These are phyloP conservation scores for Dactylellina haptotyla DNA, from an alignment of 2,329 filamentous ascomycete species.

Conservation along the genomic window DNA sequence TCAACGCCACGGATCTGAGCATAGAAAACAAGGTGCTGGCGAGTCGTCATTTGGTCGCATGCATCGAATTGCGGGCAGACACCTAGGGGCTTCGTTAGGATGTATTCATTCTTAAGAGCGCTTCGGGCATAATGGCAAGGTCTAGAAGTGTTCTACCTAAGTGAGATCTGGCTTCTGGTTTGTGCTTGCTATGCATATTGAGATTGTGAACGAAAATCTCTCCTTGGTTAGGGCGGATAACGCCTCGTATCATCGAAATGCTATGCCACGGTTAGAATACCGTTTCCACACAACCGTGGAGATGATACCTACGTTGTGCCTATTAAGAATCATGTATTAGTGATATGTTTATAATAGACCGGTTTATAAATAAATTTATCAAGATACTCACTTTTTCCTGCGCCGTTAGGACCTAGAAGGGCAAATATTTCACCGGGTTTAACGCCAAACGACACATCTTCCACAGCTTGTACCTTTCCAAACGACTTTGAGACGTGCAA, in stretches of 20 bases:
- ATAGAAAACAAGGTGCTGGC: constrained; percentile 88
- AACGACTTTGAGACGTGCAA: constrained; percentile 84
- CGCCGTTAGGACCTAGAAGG: constrained; percentile 87
- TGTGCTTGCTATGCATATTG: constrained; percentile 74
- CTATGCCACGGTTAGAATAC: constrained; percentile 63
- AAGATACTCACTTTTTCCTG: constrained; percentile 78
- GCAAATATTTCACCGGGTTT: constrained; percentile 85
- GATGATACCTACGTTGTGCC: constrained; percentile 28
- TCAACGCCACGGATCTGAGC: constrained; percentile 82
- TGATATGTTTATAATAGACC: background rate
- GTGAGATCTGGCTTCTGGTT: constrained; percentile 76
- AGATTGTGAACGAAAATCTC: constrained; percentile 82
- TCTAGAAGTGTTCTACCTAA: constrained; percentile 62
- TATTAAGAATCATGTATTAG: background rate
- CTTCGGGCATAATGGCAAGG: background rate
- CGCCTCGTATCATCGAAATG: constrained; percentile 88
- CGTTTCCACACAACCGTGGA: background rate
- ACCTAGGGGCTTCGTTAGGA: constrained; percentile 63
- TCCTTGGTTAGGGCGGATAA: constrained; percentile 79
- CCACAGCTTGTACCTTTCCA: constrained; percentile 78
- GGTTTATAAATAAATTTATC: background rate
- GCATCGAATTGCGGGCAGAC: constrained; percentile 91
- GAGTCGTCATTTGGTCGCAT: constrained; percentile 88
- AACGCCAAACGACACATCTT: constrained; percentile 86
- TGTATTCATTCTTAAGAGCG: background rate